Evolutionary conservation across 441 rosid genomes (phyloP).

Genomic region (Dalechampia spathulata): DNA sequence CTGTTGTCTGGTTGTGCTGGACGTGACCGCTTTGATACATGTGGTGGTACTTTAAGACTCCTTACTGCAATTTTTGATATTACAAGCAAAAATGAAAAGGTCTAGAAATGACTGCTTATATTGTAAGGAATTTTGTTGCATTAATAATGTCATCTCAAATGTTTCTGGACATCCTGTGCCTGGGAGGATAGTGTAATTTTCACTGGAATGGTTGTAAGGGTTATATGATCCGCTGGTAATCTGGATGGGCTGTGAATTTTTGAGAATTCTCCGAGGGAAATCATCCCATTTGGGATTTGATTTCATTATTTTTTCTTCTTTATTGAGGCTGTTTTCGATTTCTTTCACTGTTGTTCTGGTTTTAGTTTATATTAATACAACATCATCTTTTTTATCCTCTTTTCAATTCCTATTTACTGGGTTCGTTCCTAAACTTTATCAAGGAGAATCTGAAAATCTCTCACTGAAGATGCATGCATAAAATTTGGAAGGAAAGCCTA

Average conservation of each 20-base stretch:
- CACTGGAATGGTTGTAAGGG: not conserved
- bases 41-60: not conserved
- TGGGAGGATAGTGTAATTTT: not conserved
- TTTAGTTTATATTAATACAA: too few species aligned
- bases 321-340: too few species aligned
- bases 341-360: too few species aligned
- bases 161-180: not conserved
- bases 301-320: too few species aligned
- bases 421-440: too few species aligned
- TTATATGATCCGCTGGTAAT: not conserved
- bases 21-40: constrained; percentile 7
- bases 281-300: too few species aligned
- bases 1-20: not conserved
- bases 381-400: too few species aligned
- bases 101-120: not conserved
- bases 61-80: not conserved
- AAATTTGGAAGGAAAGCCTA: too few species aligned
- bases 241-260: not conserved
- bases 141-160: not conserved
- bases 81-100: not conserved
- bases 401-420: too few species aligned
- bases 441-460: too few species aligned
- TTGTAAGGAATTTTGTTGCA: not conserved
- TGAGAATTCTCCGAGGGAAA: not conserved
- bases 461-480: too few species aligned